Conservation (phyloP, 352 stramenopile genomes). For the Thraustotheca clavata region DNA sequence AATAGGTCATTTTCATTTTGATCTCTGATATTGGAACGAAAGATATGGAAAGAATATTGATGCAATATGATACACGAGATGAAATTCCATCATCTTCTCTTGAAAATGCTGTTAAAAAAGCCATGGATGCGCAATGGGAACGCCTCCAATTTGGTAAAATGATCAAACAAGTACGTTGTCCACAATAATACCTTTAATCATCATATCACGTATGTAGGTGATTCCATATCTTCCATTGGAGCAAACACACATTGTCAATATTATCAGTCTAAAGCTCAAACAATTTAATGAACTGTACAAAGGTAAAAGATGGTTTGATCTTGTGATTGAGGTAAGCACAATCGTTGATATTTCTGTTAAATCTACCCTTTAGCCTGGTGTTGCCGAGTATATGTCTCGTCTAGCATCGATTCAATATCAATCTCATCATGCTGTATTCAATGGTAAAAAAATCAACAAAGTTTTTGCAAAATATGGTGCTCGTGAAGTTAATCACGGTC, state of each 20-base stretch:
- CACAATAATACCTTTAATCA: neutral
- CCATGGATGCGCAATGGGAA: slow-evolving; percentile 79
- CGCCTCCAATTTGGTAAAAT: slow-evolving; percentile 86
- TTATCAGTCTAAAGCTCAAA: slow-evolving; percentile 72
- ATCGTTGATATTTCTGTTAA: neutral
- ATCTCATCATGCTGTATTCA: slow-evolving; percentile 41
- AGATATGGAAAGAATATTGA: slow-evolving; percentile 78
- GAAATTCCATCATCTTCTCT: slow-evolving; percentile 51
- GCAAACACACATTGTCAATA: slow-evolving; percentile 62
- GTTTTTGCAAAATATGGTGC: slow-evolving; percentile 82
- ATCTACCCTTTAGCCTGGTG: slow-evolving; percentile 28
- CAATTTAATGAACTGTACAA: slow-evolving; percentile 70
- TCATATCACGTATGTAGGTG: slow-evolving; percentile 32
- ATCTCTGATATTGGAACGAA: slow-evolving; percentile 83
- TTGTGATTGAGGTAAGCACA: slow-evolving; percentile 57
- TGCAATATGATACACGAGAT: slow-evolving; percentile 64
- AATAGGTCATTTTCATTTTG: slow-evolving; percentile 79
- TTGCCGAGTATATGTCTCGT: slow-evolving; percentile 59
- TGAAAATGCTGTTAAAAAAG: slow-evolving; percentile 66
- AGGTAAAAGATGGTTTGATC: slow-evolving; percentile 58
- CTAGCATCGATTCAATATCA: slow-evolving; percentile 70
- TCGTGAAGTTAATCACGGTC: slow-evolving; percentile 67
- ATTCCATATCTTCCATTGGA: slow-evolving; percentile 85
- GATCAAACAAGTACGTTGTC: slow-evolving; percentile 53
- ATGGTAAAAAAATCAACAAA: slow-evolving; percentile 36